Percentiles rank a stretch among this genome's conserved stretches.
Evolutionary conservation across 2,329 filamentous ascomycete genomes (phyloP).

Genomic region (Coniella lustricola): DNA sequence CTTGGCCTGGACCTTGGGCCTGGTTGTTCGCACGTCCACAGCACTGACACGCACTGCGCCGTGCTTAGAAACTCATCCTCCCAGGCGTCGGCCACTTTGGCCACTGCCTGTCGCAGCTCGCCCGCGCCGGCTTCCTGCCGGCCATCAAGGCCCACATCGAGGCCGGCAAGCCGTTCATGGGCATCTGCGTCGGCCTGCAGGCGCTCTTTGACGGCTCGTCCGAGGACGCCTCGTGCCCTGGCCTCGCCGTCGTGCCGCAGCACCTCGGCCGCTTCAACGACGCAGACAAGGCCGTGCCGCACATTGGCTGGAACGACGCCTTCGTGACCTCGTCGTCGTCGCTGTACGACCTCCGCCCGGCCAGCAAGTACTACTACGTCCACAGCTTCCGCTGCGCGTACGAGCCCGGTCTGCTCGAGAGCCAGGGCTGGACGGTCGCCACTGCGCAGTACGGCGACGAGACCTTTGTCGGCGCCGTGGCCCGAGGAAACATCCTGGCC

Average conservation of each 20-base stretch:
- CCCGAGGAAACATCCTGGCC: constrained; percentile 75
- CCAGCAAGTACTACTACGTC: constrained; percentile 97
- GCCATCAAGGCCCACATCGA: constrained; percentile 77
- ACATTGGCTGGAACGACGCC: constrained; percentile 98
- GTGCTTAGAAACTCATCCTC: constrained; percentile 74
- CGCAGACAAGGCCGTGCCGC: constrained; percentile 80
- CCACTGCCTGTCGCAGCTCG: constrained; percentile 83
- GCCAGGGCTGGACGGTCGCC: constrained; percentile 84
- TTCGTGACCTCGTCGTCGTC: constrained; percentile 44
- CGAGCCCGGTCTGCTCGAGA: constrained; percentile 63
- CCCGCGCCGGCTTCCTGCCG: constrained; percentile 73
- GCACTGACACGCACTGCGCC: too few relatives aligned
- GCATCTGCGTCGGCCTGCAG: constrained; percentile 91
- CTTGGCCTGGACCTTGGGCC: too few relatives aligned
- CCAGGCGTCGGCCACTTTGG: constrained; percentile 97
- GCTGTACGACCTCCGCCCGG: constrained; percentile 71
- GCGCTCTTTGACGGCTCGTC: constrained; percentile 80
- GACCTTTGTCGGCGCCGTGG: constrained; percentile 85
- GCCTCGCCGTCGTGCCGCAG: constrained; percentile 68
- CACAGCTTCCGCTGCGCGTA: constrained; percentile 89
- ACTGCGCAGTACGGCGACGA: constrained; percentile 82
- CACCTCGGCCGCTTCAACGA: constrained; percentile 71
- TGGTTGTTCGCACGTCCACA: too few relatives aligned
- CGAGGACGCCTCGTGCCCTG: constrained; percentile 65
- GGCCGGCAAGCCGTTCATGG: constrained; percentile 95